Base-by-base conservation (phyloP, 2,329 filamentous ascomycete species). In the Aspergillus ruber region DNA sequence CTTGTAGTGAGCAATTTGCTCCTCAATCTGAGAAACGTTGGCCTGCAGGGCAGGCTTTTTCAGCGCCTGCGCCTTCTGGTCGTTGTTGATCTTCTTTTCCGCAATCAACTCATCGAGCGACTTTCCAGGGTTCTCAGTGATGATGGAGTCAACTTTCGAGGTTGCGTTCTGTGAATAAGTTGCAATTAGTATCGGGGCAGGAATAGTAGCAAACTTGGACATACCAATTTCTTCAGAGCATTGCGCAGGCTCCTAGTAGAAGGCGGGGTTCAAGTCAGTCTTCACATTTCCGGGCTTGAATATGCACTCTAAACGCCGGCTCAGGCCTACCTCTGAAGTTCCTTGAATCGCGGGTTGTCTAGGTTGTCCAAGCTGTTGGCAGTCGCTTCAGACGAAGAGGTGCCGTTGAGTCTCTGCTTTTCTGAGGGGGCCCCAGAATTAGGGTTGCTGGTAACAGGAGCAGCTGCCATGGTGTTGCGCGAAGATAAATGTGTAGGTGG, bases 211-310 rank as follows among this genome's bases (percentile, higher is more conserved):
- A 39, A 23, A 27, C n/a, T 44, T 21, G 20, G 27, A 32, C 86
- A 74, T 73, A 95, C 88, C 62, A 97, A 84, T 74, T 96, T 96
- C 81, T 96, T 97, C 76, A 84, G 86, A 63, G 93, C 75, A 70
- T 93, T 95, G 64, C 91, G 90, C 60, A 96, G 87, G 70, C 82
- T 89, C 78, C 90, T 95, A 51, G 40, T 54, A 20, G 50, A 18
- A 47, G 47, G 15, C 39, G 25, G 10, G 10, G 10, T 12, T 29
- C 10, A 50, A 45, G 45, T 58, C 53, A 62, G 53, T 45, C 44
- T 33, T 10, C 36, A 51, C 49, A 46, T 46, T 42, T 21, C 5
- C 12, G 9, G 5, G 12, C 25, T 29, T 29, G 25, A 29, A 29
- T 29, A 29, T 29, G 25, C 10, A 29, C 25, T 5, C 9, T 29